Percentiles rank a stretch among this genome's conserved stretches.
phyloP scores from a whole-genome alignment of 768 basidiomycete genomes.

The Mycena olivaceomarginata region DNA sequence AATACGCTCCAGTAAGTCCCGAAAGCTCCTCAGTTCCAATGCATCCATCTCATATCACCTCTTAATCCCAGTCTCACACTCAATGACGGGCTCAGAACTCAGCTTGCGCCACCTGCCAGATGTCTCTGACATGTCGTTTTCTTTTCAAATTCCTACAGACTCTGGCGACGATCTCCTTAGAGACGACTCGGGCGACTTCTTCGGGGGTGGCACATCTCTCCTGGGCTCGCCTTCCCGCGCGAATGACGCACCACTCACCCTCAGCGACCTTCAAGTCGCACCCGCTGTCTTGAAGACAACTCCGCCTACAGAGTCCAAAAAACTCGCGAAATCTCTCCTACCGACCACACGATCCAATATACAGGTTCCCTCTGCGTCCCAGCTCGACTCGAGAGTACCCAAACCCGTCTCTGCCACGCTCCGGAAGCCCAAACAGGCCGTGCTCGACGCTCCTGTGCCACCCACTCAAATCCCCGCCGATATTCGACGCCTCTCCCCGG shows the following conservation, averaged over 20 bases:
- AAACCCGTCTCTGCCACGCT: not conserved
- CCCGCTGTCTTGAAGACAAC: slow-evolving; percentile 41
- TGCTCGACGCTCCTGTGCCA: not conserved
- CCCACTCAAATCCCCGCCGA: not conserved
- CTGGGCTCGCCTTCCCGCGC: slow-evolving; percentile 49
- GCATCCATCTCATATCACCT: not conserved
- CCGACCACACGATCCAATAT: slow-evolving; percentile 27
- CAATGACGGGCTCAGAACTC: slow-evolving; percentile 52
- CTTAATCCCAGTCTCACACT: not conserved
- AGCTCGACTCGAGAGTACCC: not conserved
- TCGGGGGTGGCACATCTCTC: slow-evolving; percentile 62
- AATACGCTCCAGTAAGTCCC: not conserved
- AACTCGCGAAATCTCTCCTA: slow-evolving; percentile 35
- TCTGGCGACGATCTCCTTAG: slow-evolving; percentile 71
- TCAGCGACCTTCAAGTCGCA: slow-evolving; percentile 65
- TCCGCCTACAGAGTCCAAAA: not conserved
- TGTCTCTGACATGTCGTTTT: slow-evolving; percentile 67
- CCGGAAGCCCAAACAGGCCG: not conserved
- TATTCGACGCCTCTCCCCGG: not conserved
- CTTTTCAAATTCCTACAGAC: slow-evolving; percentile 73
- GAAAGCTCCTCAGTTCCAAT: not conserved
- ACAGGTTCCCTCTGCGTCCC: not conserved
- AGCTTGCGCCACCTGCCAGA: slow-evolving; percentile 76
- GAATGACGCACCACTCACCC: slow-evolving; percentile 56
- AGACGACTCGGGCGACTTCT: slow-evolving; percentile 68